phyloP scores from a whole-genome alignment of 1,284 basidiomycete species.

The Stygiomarasmius scandens region DNA sequence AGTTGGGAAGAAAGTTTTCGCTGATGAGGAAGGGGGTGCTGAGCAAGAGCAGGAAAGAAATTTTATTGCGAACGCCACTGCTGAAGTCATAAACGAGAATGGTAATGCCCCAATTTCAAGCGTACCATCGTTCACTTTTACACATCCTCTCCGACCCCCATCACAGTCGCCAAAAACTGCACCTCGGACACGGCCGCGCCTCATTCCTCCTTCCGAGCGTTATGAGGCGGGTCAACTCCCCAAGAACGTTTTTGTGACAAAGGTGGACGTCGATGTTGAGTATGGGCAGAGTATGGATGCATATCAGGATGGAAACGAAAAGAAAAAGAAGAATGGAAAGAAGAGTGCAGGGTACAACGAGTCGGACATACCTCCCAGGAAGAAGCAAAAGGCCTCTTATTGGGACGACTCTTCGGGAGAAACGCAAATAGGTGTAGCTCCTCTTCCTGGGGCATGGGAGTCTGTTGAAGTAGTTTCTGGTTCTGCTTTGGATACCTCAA shows the following conservation, averaged over 20 bases:
- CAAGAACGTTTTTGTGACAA: slow-evolving; percentile 34
- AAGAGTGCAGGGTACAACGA: not conserved
- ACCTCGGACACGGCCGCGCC: not conserved
- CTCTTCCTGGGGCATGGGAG: not conserved
- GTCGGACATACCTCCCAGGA: not conserved
- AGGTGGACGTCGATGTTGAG: slow-evolving; percentile 33
- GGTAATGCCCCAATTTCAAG: not conserved
- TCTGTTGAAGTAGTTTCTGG: not conserved
- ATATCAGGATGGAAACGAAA: slow-evolving; percentile 15
- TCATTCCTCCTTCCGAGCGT: slow-evolving; percentile 23
- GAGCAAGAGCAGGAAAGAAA: not conserved
- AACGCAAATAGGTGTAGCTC: not conserved
- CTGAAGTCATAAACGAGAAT: not conserved
- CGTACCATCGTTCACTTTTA: slow-evolving; percentile 2
- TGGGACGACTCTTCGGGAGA: not conserved
- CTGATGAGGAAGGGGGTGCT: slow-evolving; percentile 18
- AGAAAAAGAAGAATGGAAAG: not conserved
- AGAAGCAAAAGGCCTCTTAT: not conserved
- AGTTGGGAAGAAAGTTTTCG: slow-evolving; percentile 64
- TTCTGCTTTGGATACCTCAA: too few relatives aligned
- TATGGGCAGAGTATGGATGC: slow-evolving; percentile 7
- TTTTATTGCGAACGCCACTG: not conserved
- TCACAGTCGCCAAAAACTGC: not conserved
- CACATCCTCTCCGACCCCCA: not conserved
- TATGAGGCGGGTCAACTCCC: slow-evolving; percentile 22